A percentile compares a stretch with the other conserved stretches of the same genome.
Conservation (phyloP, 345 rosid genomes). For the Gossypium anomalum region DNA sequence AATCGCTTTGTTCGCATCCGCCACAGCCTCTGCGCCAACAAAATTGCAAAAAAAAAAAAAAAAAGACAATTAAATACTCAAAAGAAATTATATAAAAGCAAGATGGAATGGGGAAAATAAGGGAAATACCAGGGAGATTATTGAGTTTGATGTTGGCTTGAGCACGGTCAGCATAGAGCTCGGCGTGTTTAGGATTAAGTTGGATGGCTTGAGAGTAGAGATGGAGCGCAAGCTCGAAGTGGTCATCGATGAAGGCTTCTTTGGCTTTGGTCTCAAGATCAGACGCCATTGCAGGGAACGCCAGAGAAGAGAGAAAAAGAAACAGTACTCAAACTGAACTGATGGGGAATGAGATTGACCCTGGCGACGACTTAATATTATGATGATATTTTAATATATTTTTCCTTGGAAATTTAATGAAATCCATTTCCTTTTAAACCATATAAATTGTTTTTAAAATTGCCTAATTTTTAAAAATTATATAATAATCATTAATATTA, state of each 20-base stretch:
- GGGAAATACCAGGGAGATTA: constrained; percentile 51
- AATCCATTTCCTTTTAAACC: too few species aligned
- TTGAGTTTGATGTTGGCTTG: constrained; percentile 80
- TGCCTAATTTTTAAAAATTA: too few species aligned
- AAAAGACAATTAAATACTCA: not conserved
- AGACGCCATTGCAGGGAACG: constrained; percentile 44
- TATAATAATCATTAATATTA: too few species aligned
- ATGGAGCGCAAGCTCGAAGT: constrained; percentile 75
- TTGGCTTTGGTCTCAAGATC: constrained; percentile 70
- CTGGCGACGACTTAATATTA: too few species aligned
- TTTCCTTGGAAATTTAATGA: too few species aligned
- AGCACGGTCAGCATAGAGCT: constrained; percentile 79
- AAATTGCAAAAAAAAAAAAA: not conserved
- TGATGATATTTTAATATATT: too few species aligned
- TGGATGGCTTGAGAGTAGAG: constrained; percentile 74
- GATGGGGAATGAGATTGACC: too few species aligned
- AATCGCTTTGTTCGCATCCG: constrained; percentile 76
- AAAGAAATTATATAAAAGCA: not conserved
- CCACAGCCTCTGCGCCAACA: constrained; percentile 67
- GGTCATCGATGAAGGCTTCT: constrained; percentile 88
- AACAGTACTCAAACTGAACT: too few species aligned
- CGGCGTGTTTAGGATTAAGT: constrained; percentile 63
- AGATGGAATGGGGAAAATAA: not conserved
- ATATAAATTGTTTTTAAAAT: too few species aligned
- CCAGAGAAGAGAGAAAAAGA: not conserved